These are phyloP conservation scores for Sclerotinia subarctica DNA, from an alignment of 2,329 filamentous ascomycete species.

Conservation along the genomic window DNA sequence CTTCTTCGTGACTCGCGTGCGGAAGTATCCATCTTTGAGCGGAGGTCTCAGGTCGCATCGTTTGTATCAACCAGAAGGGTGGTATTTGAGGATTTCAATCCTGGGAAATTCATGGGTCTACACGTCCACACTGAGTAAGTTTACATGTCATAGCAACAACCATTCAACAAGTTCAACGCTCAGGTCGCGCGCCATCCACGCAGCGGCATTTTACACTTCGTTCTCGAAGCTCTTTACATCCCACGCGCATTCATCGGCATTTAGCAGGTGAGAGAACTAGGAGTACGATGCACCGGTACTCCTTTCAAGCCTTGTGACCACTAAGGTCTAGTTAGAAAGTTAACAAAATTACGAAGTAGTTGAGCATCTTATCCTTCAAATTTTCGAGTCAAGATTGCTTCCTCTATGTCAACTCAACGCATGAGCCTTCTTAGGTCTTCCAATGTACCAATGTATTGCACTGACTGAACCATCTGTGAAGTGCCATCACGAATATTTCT, in stretches of 20 bases:
- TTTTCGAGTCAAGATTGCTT: background rate
- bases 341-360: background rate
- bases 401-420: background rate
- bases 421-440: conserved; percentile 3
- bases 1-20: conserved; percentile 11
- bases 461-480: conserved; percentile 10
- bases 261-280: background rate
- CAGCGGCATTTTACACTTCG: conserved; percentile 10
- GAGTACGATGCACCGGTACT: background rate
- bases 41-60: background rate
- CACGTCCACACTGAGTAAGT: conserved; percentile 5
- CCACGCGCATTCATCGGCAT: background rate
- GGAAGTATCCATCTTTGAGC: background rate
- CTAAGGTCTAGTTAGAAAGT: background rate
- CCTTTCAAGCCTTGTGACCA: background rate
- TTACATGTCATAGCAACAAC: conserved; percentile 13
- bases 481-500: background rate
- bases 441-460: conserved; percentile 1
- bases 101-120: background rate
- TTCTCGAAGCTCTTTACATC: conserved; percentile 16
- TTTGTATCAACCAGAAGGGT: background rate
- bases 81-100: background rate
- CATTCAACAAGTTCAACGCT: background rate
- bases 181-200: conserved; percentile 12
- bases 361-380: background rate